Evolutionary conservation across 345 rosid species (phyloP).

Genomic region (Anastatica hierochuntica): DNA sequence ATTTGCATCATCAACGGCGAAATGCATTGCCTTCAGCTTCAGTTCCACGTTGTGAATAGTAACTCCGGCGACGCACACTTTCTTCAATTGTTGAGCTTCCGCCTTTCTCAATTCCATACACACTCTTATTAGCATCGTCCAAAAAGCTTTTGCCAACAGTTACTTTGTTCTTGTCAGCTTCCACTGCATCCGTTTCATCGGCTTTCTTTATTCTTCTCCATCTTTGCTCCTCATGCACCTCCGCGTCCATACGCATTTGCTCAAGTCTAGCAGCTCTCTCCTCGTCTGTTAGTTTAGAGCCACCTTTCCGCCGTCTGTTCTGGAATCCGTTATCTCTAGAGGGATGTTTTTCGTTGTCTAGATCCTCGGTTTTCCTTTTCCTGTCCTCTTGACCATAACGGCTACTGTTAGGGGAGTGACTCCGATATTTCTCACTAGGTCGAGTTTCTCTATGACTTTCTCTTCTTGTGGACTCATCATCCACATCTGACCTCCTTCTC

Average conservation of each 20-base stretch:
- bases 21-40: constrained; percentile 79
- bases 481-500: constrained; percentile 20
- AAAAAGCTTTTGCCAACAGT: constrained; percentile 58
- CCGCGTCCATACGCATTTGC: constrained; percentile 83
- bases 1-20: constrained; percentile 38
- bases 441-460: constrained; percentile 22
- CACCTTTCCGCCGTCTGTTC: constrained; percentile 28
- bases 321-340: constrained; percentile 32
- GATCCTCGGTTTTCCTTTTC: constrained; percentile 29
- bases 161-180: constrained; percentile 37
- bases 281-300: constrained; percentile 69
- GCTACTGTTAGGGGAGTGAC: constrained; percentile 18
- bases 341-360: constrained; percentile 25
- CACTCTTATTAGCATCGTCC: constrained; percentile 74
- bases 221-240: constrained; percentile 86
- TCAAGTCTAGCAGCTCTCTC: constrained; percentile 70
- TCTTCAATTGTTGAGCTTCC: constrained; percentile 88
- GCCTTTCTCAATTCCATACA: constrained; percentile 82
- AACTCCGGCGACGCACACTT: constrained; percentile 80
- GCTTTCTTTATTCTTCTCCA: constrained; percentile 85
- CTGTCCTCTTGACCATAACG: constrained; percentile 19
- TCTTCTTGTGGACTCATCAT: constrained; percentile 33
- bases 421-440: too few relatives aligned
- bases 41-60: constrained; percentile 65
- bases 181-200: constrained; percentile 61